Evolutionary conservation across 345 rosid species (phyloP).

Genomic region (Linum trigynum): DNA sequence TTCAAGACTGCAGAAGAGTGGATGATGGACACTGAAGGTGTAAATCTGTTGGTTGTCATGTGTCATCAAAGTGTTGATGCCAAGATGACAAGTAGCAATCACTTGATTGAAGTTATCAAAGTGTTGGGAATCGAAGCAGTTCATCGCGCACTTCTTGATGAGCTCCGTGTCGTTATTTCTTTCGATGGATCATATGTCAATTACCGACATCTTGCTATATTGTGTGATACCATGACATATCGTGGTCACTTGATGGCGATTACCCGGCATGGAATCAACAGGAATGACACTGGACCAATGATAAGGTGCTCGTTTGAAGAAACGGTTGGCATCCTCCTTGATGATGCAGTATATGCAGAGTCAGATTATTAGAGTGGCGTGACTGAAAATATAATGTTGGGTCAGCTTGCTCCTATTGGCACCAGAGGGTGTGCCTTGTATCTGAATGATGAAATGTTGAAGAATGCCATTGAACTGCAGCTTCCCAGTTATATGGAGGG

Average conservation of each 20-base stretch:
- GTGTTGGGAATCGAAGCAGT: slow-evolving; percentile 98
- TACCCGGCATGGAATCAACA: slow-evolving; percentile 93
- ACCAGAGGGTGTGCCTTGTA: slow-evolving; percentile 83
- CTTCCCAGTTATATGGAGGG: slow-evolving; percentile 96
- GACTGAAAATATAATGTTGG: slow-evolving; percentile 93
- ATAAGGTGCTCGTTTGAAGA: slow-evolving; percentile 99
- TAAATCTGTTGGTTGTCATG: slow-evolving; percentile 91
- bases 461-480: slow-evolving; percentile 94
- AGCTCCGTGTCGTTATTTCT: slow-evolving; percentile 88
- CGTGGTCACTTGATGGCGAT: slow-evolving; percentile 98
- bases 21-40: slow-evolving; percentile 99
- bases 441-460: slow-evolving; percentile 93
- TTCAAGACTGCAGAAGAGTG: slow-evolving; percentile 84
- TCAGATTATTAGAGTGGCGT: slow-evolving; percentile 77
- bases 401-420: slow-evolving; percentile 96
- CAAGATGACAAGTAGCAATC: slow-evolving; percentile 88
- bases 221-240: slow-evolving; percentile 98
- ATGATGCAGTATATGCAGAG: slow-evolving; percentile 96
- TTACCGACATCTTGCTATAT: slow-evolving; percentile 88
- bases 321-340: slow-evolving; percentile 93
- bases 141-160: slow-evolving; percentile 85
- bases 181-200: slow-evolving; percentile 98
- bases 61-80: slow-evolving; percentile 94
- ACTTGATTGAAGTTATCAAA: slow-evolving; percentile 87
- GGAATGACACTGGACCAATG: slow-evolving; percentile 94